A percentile compares a stretch with the other conserved stretches of the same genome.
Evolutionary conservation across 768 basidiomycete species (phyloP).

Genomic region (Fistulinella prunicolor): DNA sequence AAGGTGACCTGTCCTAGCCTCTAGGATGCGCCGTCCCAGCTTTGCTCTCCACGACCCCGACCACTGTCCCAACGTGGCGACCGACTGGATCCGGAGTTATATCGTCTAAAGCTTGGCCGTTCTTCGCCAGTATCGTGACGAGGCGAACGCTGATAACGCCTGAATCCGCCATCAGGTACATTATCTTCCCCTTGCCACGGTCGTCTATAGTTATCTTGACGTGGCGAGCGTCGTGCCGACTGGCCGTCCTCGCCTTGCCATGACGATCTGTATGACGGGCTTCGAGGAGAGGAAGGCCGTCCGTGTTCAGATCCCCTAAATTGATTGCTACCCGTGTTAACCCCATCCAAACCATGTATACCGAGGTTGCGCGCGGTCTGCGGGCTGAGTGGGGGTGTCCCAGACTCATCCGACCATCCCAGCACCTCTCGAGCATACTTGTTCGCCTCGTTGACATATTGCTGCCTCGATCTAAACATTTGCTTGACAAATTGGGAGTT

Average conservation of each 20-base stretch:
- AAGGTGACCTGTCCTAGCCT: background rate
- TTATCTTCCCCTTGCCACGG: conserved; percentile 1
- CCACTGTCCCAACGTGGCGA: conserved; percentile 2
- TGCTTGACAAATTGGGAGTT: conserved; percentile 42
- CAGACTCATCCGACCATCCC: conserved; percentile 35
- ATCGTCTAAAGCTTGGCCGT: conserved; percentile 2
- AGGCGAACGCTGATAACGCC: background rate
- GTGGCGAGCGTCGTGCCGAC: background rate
- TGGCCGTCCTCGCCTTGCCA: conserved; percentile 7
- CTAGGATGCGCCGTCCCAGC: conserved; percentile 5
- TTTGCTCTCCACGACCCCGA: conserved; percentile 3
- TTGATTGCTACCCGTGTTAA: conserved; percentile 14
- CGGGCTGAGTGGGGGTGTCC: conserved; percentile 38
- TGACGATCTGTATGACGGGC: conserved; percentile 7
- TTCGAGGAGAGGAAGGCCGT: conserved; percentile 4
- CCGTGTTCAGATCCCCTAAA: background rate
- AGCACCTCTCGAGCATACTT: conserved; percentile 34
- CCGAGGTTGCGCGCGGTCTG: conserved; percentile 51
- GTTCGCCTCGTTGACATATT: conserved; percentile 41
- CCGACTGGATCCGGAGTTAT: conserved; percentile 5
- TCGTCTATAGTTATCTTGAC: background rate
- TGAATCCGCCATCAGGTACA: background rate
- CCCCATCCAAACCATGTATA: conserved; percentile 36
- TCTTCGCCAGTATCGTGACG: conserved; percentile 4
- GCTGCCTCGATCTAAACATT: conserved; percentile 37